A percentile compares a stretch with the other conserved stretches of the same genome.
These are phyloP conservation scores for Licmophora abbreviata DNA, from an alignment of 108 stramenopile genomes.

Conservation along the genomic window DNA sequence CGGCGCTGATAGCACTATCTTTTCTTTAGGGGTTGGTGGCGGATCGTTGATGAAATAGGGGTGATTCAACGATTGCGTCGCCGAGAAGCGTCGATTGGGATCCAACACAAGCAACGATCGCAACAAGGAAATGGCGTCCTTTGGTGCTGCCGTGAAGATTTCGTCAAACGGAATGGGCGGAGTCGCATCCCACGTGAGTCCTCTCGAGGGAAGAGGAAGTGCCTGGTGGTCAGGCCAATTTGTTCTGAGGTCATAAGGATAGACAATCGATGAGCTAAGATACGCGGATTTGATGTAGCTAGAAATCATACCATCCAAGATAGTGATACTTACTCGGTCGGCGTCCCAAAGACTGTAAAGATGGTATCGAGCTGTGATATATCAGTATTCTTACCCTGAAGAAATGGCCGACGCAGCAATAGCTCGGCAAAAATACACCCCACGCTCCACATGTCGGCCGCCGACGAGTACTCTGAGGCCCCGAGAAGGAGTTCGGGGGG, in stretches of 20 bases:
- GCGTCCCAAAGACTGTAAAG: slow-evolving; percentile 86
- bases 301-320: no score
- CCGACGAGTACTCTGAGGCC: slow-evolving; percentile 80
- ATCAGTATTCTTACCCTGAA: slow-evolving; percentile 81
- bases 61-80: slow-evolving; percentile 72
- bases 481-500: slow-evolving; percentile 92
- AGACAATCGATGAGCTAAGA: no score
- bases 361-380: slow-evolving; percentile 80
- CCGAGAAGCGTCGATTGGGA: slow-evolving; percentile 80
- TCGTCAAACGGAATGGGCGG: slow-evolving; percentile 82
- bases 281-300: no score
- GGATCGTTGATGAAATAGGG: slow-evolving; percentile 86
- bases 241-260: no score
- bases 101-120: slow-evolving; percentile 77
- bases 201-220: slow-evolving; percentile 64
- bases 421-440: slow-evolving; percentile 96
- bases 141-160: slow-evolving; percentile 80
- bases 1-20: slow-evolving; percentile 42
- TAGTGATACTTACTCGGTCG: no score
- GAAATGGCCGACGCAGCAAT: slow-evolving; percentile 74
- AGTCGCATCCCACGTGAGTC: slow-evolving; percentile 70
- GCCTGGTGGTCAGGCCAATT: slow-evolving; percentile 83
- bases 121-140: slow-evolving; percentile 74
- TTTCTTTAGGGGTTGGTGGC: slow-evolving; percentile 77
- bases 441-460: slow-evolving; percentile 92